Conservation (phyloP, 2,329 filamentous ascomycete species). For the Xylaria polymorpha region DNA sequence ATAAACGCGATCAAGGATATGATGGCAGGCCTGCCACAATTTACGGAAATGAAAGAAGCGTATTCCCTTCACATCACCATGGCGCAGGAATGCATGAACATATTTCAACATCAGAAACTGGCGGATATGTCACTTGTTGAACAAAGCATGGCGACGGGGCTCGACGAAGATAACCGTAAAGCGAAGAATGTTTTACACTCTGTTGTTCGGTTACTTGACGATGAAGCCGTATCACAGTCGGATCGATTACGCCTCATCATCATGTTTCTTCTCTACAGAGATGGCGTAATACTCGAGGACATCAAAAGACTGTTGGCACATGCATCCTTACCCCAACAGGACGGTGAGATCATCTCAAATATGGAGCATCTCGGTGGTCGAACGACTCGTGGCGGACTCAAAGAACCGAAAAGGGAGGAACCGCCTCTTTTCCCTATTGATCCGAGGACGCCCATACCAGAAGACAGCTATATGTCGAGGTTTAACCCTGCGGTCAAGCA, state of each 20-base stretch:
- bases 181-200: slow-evolving; percentile 90
- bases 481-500: slow-evolving; percentile 84
- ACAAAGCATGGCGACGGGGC: slow-evolving; percentile 88
- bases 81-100: slow-evolving; percentile 97
- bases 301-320: slow-evolving; percentile 86
- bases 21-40: slow-evolving; percentile 93
- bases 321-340: slow-evolving; percentile 78
- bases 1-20: slow-evolving; percentile 96
- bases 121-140: slow-evolving; percentile 88
- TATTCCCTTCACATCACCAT: slow-evolving; percentile 96
- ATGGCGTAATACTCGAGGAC: slow-evolving; percentile 86
- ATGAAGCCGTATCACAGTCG: slow-evolving; percentile 75
- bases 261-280: slow-evolving; percentile 86
- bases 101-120: slow-evolving; percentile 86
- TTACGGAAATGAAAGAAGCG: slow-evolving; percentile 93
- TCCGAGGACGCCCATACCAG: slow-evolving; percentile 64
- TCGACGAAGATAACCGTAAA: slow-evolving; percentile 92
- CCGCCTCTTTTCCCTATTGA: slow-evolving; percentile 80
- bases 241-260: slow-evolving; percentile 88
- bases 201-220: slow-evolving; percentile 87
- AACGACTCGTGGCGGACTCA: slow-evolving; percentile 72
- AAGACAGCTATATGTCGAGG: slow-evolving; percentile 87
- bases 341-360: slow-evolving; percentile 79
- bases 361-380: slow-evolving; percentile 84
- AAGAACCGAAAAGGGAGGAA: slow-evolving; percentile 76